phyloP scores from a whole-genome alignment of 1,284 basidiomycete genomes.

The Takashimella tepidaria region DNA sequence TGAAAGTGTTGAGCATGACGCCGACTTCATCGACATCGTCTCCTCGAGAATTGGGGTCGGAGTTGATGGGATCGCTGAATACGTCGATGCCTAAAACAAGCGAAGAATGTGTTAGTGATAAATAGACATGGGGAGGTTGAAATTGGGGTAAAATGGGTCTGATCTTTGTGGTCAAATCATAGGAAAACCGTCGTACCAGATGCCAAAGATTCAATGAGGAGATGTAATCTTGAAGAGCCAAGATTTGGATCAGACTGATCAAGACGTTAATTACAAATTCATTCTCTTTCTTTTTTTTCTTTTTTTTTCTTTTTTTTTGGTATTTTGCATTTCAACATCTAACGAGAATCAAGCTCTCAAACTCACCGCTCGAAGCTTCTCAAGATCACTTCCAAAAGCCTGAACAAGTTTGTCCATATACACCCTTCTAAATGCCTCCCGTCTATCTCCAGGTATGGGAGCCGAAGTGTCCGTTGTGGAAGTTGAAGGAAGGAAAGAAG shows the following conservation, averaged over 20 bases:
- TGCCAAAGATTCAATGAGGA: conserved; percentile 42
- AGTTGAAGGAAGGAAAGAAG: conserved; percentile 12
- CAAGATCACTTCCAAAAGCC: conserved; percentile 45
- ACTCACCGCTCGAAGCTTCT: conserved; percentile 42
- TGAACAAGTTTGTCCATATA: conserved; percentile 48
- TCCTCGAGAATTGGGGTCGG: conserved; percentile 1
- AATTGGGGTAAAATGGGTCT: not conserved
- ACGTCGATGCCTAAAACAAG: conserved; percentile 37
- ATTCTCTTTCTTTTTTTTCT: too few species aligned
- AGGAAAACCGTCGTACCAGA: conserved; percentile 35
- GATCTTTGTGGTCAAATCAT: too few species aligned
- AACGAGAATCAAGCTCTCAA: too few species aligned
- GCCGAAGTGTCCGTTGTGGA: not conserved
- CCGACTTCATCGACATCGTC: conserved; percentile 36
- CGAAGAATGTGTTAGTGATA: too few species aligned
- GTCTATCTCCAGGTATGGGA: conserved; percentile 24
- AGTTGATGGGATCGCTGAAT: conserved; percentile 29
- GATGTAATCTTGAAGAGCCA: conserved; percentile 35
- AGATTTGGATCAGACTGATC: conserved; percentile 37
- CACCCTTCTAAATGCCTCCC: conserved; percentile 38
- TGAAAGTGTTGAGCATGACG: conserved; percentile 22
- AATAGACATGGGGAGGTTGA: too few species aligned
- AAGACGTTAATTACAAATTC: not conserved
- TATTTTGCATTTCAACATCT: too few species aligned
- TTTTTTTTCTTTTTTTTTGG: too few species aligned